Evolutionary conservation across 345 rosid genomes (phyloP), one percentile per base, ranked within the genome.

Genomic region (Lumnitzera racemosa): DNA sequence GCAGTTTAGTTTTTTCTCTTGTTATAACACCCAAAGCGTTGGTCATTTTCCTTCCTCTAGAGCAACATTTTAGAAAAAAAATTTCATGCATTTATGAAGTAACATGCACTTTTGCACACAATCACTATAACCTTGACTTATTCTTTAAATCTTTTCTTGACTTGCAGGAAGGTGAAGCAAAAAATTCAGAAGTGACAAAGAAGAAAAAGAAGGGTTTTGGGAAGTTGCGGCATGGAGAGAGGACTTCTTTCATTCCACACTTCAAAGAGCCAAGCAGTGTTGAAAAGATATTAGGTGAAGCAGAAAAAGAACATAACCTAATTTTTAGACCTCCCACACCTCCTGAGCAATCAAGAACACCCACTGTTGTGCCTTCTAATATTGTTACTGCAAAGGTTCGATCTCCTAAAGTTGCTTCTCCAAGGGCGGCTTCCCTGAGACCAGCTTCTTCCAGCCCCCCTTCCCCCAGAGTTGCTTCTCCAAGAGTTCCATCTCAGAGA

Each of bases 221-320:
- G 55, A 81, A 79, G 62, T 68, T 62, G 53, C 83, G 75, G 58
- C 76, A 72, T 76, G 89, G 92, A 53, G 85, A 90, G 78, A 80
- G 78, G 64, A 84, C 80, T 73, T 83, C 96, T 56, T 86, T 88
- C 72, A 83, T 90, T 69, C 97, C 97, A 6, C 72, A 78, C 48
- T 88, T 90, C 70, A 83, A 84, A 69, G 78, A 73, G 69, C 96
- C 99, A 1, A 95, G 97, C 67, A 95, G 97, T 70, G 80, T 95
- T 46, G 99, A 95, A 76, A 78, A 86, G 75, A 95, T 95, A 51
- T 74, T 95, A 56, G 94, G 79, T 59, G 99, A 95, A 56, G 99
- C 92, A 13, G 99, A 95, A 76, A 74, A 89, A 62, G 99, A 86
- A 63, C 89, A 90, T 55, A 80, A 72, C 31, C 62, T 90, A 66